Base-by-base conservation (phyloP, 192 early-diverging fungal species). In the Backusella liffmaniae region DNA sequence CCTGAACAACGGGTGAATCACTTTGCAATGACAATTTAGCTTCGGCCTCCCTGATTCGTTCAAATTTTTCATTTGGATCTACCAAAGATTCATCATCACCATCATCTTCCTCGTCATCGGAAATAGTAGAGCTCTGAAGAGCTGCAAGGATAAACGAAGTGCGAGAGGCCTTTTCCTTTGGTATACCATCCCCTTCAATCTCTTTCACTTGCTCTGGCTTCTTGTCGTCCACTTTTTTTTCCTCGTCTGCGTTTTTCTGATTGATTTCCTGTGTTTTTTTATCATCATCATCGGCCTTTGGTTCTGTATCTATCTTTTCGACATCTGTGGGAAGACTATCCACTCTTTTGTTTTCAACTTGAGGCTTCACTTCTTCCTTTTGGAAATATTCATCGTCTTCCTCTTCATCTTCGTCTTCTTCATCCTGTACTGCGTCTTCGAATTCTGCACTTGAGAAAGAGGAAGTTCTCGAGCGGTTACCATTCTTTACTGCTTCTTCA, bases 371-470 rank as follows among this genome's bases (percentile, higher is more conserved):
- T 39, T 71, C 15, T 49, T 71, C 70, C 13, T 71, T 41, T 71
- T 71, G 70, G 21, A 71, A 71, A 49, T 71, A 71, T 8, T 71
- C 70, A 71, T 71, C 70, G 46, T 71, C 70, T 29, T 71, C 67
- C 18, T 69, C 67, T 23, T 69, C 70, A 1, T 49, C 70, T 4
- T 71, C 70, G 23, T 49, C 70, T 4, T 71, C 70, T 35, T 49
- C 70, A 42, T 71, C 70, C 4, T 71, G 42, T 46, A 71, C 44
- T 29, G 70, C 70, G 44, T 71, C 70, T 49, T 71, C 70, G 34
- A 71, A 71, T 44, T 36, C 39, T 30, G 41, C 70, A 32, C 70
- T 71, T 15, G 26, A 26, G 26, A 71, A 30, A 71, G 70, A 71
- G 21, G 70, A 71, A 30, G 70, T 18, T 49, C 70, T 71, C 6